These are phyloP conservation scores for Paulownia fortunei DNA, from an alignment of 257 asterid species.

Conservation along the genomic window DNA sequence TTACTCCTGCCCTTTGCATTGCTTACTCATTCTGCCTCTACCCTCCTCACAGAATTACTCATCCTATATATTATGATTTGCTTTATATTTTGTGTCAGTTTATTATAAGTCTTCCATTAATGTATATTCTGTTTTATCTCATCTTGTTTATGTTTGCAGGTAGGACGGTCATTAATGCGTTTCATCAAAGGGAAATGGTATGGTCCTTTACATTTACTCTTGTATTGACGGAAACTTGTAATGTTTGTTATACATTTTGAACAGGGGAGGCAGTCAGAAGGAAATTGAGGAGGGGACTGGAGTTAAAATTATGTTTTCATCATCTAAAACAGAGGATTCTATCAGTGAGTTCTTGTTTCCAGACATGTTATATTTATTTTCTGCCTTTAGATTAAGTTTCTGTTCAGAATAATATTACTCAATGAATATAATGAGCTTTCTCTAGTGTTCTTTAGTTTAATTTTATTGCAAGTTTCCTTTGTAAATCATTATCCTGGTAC, in stretches of 20 bases:
- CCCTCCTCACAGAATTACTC: background rate
- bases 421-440: background rate
- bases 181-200: conserved; percentile 86
- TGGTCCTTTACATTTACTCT: conserved; percentile 25
- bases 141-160: conserved; percentile 56
- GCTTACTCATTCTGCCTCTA: background rate
- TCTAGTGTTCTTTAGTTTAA: background rate
- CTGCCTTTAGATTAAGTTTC: conserved; percentile 7
- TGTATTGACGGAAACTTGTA: conserved; percentile 21
- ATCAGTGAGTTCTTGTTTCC: conserved; percentile 63
- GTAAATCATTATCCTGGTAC: conserved; percentile 4
- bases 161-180: conserved; percentile 76
- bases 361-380: conserved; percentile 19
- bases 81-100: background rate
- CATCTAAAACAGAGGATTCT: conserved; percentile 62
- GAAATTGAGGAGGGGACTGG: conserved; percentile 67
- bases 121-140: conserved; percentile 16
- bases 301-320: conserved; percentile 65
- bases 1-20: background rate
- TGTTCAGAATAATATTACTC: background rate
- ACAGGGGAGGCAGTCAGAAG: conserved; percentile 73
- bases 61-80: background rate
- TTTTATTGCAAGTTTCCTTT: background rate
- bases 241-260: conserved; percentile 23
- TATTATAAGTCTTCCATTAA: background rate